phyloP scores from a whole-genome alignment of 2,329 filamentous ascomycete genomes.

The Apiospora koreana region DNA sequence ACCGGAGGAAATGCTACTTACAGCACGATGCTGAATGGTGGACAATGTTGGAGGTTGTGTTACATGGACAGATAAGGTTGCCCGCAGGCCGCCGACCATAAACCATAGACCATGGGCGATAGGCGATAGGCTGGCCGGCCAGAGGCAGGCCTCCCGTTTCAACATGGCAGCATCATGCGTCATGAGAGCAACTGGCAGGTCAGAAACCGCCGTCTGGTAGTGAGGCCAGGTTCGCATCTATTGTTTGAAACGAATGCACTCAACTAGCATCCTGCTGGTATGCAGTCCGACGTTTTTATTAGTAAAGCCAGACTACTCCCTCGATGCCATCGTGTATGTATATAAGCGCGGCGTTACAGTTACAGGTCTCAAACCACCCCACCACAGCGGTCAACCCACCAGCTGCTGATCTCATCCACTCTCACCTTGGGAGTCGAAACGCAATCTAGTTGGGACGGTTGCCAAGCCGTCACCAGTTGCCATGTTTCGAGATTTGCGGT shows the following conservation, averaged over 20 bases:
- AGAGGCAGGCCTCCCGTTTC: not conserved
- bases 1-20: not conserved
- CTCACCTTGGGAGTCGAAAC: not conserved
- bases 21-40: not conserved
- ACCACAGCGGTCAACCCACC: not conserved
- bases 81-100: not conserved
- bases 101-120: no score
- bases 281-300: not conserved
- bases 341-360: not conserved
- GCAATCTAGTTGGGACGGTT: not conserved
- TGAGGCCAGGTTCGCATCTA: not conserved
- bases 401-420: not conserved
- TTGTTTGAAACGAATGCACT: not conserved
- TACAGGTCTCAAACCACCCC: constrained; percentile 4
- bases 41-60: not conserved
- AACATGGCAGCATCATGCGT: not conserved
- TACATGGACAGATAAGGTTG: not conserved
- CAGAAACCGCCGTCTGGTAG: not conserved
- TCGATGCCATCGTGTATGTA: not conserved
- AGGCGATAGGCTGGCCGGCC: no score
- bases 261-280: not conserved
- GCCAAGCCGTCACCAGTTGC: not conserved
- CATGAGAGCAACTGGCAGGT: not conserved
- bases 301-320: not conserved
- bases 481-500: not conserved